Percentiles rank a stretch among this genome's conserved stretches.
These are phyloP conservation scores for Bullera alba DNA, from an alignment of 768 basidiomycete genomes.

Conservation along the genomic window DNA sequence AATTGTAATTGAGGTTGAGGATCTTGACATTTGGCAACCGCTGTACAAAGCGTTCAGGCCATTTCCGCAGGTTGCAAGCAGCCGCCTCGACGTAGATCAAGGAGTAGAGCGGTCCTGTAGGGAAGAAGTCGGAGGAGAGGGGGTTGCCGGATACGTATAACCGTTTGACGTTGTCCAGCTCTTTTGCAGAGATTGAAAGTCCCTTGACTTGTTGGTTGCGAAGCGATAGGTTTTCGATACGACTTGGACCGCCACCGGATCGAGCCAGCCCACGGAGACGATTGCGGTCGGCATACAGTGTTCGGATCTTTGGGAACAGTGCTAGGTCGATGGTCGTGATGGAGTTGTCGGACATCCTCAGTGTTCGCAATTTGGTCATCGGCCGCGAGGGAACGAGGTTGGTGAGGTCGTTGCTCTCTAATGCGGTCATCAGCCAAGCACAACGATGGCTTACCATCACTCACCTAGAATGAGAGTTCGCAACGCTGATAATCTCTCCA, in stretches of 20 bases:
- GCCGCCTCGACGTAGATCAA: constrained; percentile 88
- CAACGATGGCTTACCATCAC: constrained; percentile 45
- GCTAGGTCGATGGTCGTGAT: constrained; percentile 59
- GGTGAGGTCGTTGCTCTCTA: constrained; percentile 69
- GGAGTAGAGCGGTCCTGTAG: constrained; percentile 59
- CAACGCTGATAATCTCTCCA: constrained; percentile 52
- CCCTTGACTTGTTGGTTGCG: constrained; percentile 63
- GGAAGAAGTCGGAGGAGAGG: constrained; percentile 42
- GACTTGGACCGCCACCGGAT: constrained; percentile 49
- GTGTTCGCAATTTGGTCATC: constrained; percentile 69
- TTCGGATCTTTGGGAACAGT: constrained; percentile 65
- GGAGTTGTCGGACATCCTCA: constrained; percentile 77
- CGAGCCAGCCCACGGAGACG: constrained; percentile 35
- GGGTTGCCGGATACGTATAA: constrained; percentile 70
- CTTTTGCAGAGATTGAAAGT: constrained; percentile 39
- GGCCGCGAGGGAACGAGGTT: constrained; percentile 48
- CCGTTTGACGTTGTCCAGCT: constrained; percentile 85
- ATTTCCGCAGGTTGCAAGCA: constrained; percentile 66
- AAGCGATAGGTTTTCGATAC: constrained; percentile 80
- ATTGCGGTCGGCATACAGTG: constrained; percentile 89
- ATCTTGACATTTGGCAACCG: constrained; percentile 78
- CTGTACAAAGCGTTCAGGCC: constrained; percentile 62
- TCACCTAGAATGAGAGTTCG: constrained; percentile 74
- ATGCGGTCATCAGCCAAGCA: not conserved
- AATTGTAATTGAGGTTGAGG: constrained; percentile 96